These are phyloP conservation scores for Plantago elongata DNA, from an alignment of 257 asterid genomes.

Conservation along the genomic window DNA sequence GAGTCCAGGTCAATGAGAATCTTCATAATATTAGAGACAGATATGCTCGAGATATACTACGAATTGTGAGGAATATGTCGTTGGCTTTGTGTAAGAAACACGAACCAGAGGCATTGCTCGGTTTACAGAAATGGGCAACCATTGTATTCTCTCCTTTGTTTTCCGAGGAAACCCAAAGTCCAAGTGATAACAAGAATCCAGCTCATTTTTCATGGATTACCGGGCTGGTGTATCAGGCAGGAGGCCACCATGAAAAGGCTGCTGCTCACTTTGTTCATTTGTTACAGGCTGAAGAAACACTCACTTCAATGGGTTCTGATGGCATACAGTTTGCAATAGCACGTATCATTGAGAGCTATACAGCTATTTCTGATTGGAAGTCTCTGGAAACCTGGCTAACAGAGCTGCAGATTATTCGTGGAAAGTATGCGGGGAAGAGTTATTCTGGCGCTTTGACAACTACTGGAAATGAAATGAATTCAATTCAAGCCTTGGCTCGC, in stretches of 20 bases:
- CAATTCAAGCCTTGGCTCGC: slow-evolving; percentile 85
- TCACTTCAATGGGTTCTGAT: slow-evolving; percentile 79
- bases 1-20: slow-evolving; percentile 58
- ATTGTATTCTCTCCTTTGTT: slow-evolving; percentile 64
- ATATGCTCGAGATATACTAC: slow-evolving; percentile 65
- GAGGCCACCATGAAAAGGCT: slow-evolving; percentile 96
- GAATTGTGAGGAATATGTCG: slow-evolving; percentile 55
- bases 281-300: slow-evolving; percentile 79
- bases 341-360: slow-evolving; percentile 76
- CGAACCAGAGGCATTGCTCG: slow-evolving; percentile 77
- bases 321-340: slow-evolving; percentile 86
- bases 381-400: slow-evolving; percentile 90
- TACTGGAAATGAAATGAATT: slow-evolving; percentile 90
- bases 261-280: slow-evolving; percentile 86
- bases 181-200: slow-evolving; percentile 37
- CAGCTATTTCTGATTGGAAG: slow-evolving; percentile 91
- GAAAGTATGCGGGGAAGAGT: slow-evolving; percentile 83
- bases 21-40: slow-evolving; percentile 53
- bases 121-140: slow-evolving; percentile 87
- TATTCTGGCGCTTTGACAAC: slow-evolving; percentile 90
- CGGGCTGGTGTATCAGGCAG: slow-evolving; percentile 86
- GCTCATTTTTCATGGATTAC: slow-evolving; percentile 79
- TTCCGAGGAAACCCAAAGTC: slow-evolving; percentile 46
- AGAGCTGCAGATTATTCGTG: slow-evolving; percentile 89
- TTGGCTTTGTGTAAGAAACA: slow-evolving; percentile 75